These are phyloP conservation scores for Saccharata proteae DNA, from an alignment of 2,329 filamentous ascomycete species.

Conservation along the genomic window DNA sequence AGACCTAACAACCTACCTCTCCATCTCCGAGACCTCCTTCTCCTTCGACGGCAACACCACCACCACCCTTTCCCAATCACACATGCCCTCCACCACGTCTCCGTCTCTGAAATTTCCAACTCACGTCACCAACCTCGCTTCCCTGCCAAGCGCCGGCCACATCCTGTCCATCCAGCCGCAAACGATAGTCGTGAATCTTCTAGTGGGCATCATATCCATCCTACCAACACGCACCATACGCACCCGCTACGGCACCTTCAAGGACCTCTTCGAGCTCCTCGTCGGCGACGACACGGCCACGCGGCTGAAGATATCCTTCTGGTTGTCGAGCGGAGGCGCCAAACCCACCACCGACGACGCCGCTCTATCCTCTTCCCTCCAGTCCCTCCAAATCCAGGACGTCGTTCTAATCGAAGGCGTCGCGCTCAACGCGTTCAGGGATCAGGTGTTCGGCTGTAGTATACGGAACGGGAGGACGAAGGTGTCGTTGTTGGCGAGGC, in stretches of 20 bases:
- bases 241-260: slow-evolving; percentile 41
- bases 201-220: slow-evolving; percentile 69
- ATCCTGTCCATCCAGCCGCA: slow-evolving; percentile 60
- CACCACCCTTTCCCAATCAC: slow-evolving; percentile 25
- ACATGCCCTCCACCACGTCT: slow-evolving; percentile 13
- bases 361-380: slow-evolving; percentile 1
- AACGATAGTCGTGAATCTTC: slow-evolving; percentile 45
- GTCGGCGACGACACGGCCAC: slow-evolving; percentile 77
- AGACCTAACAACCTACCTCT: slow-evolving; percentile 14
- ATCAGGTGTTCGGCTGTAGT: slow-evolving; percentile 74
- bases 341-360: background rate
- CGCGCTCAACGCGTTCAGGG: slow-evolving; percentile 61
- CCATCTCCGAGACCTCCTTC: slow-evolving; percentile 12
- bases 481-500: slow-evolving; percentile 53
- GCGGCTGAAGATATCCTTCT: slow-evolving; percentile 74
- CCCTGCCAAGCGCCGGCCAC: slow-evolving; percentile 56
- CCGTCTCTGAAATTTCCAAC: no score
- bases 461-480: slow-evolving; percentile 53
- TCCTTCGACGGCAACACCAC: slow-evolving; percentile 2
- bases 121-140: slow-evolving; percentile 52
- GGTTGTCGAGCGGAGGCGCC: slow-evolving; percentile 41
- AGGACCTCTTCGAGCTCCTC: slow-evolving; percentile 62
- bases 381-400: slow-evolving; percentile 53
- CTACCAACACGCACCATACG: slow-evolving; percentile 53
- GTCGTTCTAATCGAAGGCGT: slow-evolving; percentile 71